Base-by-base conservation (phyloP, 192 early-diverging fungal species). In the Jimgerdemannia lactiflua region DNA sequence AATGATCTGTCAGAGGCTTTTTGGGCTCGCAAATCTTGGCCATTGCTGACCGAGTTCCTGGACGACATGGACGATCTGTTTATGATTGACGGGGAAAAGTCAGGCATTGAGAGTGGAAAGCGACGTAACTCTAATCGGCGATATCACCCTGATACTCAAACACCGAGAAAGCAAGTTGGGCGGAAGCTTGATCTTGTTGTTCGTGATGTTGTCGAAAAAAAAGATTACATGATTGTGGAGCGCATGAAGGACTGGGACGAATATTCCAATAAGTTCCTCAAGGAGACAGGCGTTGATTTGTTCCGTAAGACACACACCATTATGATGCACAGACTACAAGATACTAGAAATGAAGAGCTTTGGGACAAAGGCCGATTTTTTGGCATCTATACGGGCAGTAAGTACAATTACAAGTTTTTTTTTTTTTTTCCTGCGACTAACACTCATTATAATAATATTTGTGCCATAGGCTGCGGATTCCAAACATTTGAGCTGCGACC, bases 301-400 rank as follows among this genome's bases (percentile, higher is more conserved):
- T 77, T 80, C 68, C 76, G 77, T 69, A 71, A 77, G 43, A 75
- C 77, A 14, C 79, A 77, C 41, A 73, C 77, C 70, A 80, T 77
- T 44, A 67, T 67, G 69, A 74, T 73, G 40, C 75, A 77, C 69
- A 72, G 79, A 9, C 44, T 77, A 14, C 79, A 77, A 68, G 79
- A 81, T n/a, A 65, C 64, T 63, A 49, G 69, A 11, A 39, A 18
- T 65, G n/a, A 39, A 29, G 54, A 63, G n/a, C 75, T 80, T 44
- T 66, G 70, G 14, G 65, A 39, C 10, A 39, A 77, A 39, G 73
- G 75, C 0, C 72, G 79, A 19, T 80, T 80, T 69, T 80, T 80
- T 40, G 41, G 75, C 43, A 67, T 81, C 14, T 81, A 77, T 74
- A 72, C 79, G 69, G 79, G 79, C 77, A 76, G 79, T 77, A 80